Conservation (phyloP, 192 early-diverging fungal genomes). For the Gryganskiella cystojenkinii region DNA sequence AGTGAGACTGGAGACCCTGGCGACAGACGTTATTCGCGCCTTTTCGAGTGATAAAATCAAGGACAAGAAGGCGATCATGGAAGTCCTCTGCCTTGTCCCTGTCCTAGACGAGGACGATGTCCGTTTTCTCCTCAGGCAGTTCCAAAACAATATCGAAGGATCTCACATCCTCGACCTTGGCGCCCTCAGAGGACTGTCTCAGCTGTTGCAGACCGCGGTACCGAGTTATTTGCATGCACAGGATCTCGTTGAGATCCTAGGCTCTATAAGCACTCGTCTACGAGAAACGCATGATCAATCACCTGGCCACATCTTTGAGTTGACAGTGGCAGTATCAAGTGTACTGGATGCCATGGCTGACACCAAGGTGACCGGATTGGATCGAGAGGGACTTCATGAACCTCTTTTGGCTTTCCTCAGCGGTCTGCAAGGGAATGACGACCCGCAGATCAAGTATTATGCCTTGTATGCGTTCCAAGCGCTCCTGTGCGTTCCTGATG, state of each 20-base stretch:
- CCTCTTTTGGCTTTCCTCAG: not conserved
- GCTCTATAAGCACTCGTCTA: not conserved
- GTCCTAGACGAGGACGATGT: not conserved
- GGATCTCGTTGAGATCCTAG: slow-evolving; percentile 2
- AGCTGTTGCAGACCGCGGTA: not conserved
- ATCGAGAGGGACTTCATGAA: not conserved
- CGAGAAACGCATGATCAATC: slow-evolving; percentile 5
- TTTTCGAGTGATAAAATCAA: not conserved
- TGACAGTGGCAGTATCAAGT: not conserved
- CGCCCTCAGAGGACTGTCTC: not conserved
- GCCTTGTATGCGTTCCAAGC: slow-evolving; percentile 13
- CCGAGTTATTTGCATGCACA: not conserved
- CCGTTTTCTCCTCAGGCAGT: not conserved
- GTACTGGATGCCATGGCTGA: slow-evolving; percentile 14
- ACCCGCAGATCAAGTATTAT: slow-evolving; percentile 2
- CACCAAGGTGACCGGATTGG: not conserved
- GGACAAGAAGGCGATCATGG: not conserved
- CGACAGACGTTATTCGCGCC: not conserved
- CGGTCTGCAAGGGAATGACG: not conserved
- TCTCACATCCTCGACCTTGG: not conserved
- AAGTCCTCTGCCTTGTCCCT: not conserved
- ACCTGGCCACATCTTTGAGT: not conserved
- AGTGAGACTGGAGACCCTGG: not conserved
- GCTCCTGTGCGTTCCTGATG: slow-evolving; percentile 2
- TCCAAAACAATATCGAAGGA: not conserved